Evolutionary conservation across 495 filamentous ascomycete genomes (phyloP).

Genomic region (Chaetomium tenue): DNA sequence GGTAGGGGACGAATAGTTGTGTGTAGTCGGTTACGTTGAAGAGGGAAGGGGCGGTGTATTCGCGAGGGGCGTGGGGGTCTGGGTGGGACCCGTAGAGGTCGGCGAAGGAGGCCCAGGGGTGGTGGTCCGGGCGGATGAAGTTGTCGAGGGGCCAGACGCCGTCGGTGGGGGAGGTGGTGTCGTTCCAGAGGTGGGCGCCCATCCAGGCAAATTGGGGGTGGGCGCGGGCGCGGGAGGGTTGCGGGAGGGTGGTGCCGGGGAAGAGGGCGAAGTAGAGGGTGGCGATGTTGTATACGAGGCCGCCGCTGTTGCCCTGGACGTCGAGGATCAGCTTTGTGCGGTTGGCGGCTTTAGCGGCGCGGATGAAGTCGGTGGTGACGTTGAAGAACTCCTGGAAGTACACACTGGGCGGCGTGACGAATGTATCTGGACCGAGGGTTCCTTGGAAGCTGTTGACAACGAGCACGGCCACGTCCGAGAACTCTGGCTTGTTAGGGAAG

Average conservation of each 20-base stretch:
- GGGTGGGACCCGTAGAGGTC: constrained; percentile 14
- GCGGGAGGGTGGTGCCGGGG: constrained; percentile 25
- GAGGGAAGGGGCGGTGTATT: constrained; percentile 12
- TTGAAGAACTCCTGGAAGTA: background rate
- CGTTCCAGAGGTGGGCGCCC: background rate
- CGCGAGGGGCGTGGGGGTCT: background rate
- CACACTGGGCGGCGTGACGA: background rate
- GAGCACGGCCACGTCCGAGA: constrained; percentile 22
- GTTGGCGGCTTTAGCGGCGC: constrained; percentile 4
- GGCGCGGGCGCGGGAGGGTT: constrained; percentile 19
- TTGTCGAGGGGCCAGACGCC: background rate
- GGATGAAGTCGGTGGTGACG: constrained; percentile 23
- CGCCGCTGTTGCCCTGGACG: constrained; percentile 53
- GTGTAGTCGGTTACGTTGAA: background rate
- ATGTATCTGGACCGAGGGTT: background rate
- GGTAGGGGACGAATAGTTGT: background rate
- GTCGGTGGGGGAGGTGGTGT: background rate
- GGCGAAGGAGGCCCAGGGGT: constrained; percentile 8
- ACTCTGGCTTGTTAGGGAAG: background rate
- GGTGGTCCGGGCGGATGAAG: background rate
- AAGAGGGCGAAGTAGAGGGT: constrained; percentile 42
- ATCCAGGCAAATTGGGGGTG: constrained; percentile 23
- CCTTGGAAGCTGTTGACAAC: constrained; percentile 16
- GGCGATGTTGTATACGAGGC: constrained; percentile 36
- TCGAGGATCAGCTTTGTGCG: constrained; percentile 51